phyloP scores from a whole-genome alignment of 179 eudicot species.

The Drosera spatulata region DNA sequence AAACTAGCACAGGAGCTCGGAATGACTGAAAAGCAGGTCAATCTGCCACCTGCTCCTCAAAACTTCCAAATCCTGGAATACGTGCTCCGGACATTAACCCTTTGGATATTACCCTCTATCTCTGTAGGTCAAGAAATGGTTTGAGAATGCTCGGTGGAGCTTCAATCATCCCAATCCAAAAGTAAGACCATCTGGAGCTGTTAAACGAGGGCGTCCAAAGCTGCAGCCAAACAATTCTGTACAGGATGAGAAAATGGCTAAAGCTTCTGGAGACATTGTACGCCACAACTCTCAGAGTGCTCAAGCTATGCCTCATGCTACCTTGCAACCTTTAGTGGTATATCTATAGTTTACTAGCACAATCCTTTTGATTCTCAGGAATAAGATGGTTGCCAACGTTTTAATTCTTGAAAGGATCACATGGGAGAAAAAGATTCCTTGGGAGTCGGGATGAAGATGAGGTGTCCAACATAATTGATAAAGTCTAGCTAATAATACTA shows the following conservation, averaged over 20 bases:
- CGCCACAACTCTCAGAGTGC: constrained; percentile 11
- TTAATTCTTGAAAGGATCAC: too few relatives aligned
- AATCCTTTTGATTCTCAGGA: too few relatives aligned
- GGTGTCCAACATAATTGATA: too few relatives aligned
- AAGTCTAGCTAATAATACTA: too few relatives aligned
- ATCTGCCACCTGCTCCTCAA: not conserved
- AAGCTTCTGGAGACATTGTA: constrained; percentile 1
- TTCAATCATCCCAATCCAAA: constrained; percentile 19
- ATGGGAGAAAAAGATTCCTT: too few relatives aligned
- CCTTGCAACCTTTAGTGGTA: not conserved
- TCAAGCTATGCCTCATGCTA: too few relatives aligned
- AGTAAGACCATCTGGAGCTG: constrained; percentile 18
- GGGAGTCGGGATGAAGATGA: too few relatives aligned
- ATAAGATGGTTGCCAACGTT: too few relatives aligned
- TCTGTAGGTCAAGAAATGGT: constrained; percentile 74
- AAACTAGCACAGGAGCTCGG: too few relatives aligned
- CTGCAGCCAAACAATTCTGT: not conserved
- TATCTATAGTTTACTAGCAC: not conserved
- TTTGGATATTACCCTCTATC: not conserved
- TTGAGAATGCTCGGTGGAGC: constrained; percentile 39
- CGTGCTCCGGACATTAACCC: not conserved
- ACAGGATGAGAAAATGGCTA: not conserved
- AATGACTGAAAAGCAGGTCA: not conserved
- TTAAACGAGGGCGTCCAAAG: constrained; percentile 8
- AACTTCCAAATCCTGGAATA: not conserved